Percentiles rank a stretch among this genome's conserved stretches.
Evolutionary conservation across 345 rosid species (phyloP).

Genomic region (Gynandropsis gynandra): DNA sequence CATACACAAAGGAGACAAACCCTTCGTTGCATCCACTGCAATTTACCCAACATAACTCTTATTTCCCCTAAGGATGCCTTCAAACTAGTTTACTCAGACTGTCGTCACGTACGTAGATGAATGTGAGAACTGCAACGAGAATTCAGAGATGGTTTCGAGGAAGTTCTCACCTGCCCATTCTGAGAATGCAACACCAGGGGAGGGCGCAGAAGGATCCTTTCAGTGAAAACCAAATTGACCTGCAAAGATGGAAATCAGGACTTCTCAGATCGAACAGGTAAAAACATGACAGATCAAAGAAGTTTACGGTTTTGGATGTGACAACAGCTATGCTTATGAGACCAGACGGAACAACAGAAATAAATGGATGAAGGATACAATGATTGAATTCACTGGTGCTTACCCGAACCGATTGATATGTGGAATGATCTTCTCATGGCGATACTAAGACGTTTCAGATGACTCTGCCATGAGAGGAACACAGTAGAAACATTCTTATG

Average conservation of each 20-base stretch:
- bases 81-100: conserved; percentile 39
- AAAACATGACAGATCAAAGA: conserved; percentile 25
- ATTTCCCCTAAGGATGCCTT: conserved; percentile 34
- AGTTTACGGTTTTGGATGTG: conserved; percentile 47
- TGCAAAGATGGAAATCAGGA: conserved; percentile 39
- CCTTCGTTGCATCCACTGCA: conserved; percentile 61
- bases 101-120: conserved; percentile 36
- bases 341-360: conserved; percentile 84
- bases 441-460: conserved; percentile 26
- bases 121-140: conserved; percentile 31
- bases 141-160: conserved; percentile 40
- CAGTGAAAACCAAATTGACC: conserved; percentile 19
- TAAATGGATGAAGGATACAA: conserved; percentile 74
- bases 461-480: conserved; percentile 13
- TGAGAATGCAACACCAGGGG: conserved; percentile 72
- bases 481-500: conserved; percentile 9
- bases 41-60: conserved; percentile 39
- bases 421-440: conserved; percentile 74
- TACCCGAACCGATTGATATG: conserved; percentile 72
- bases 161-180: conserved; percentile 86
- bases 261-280: conserved; percentile 47
- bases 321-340: conserved; percentile 67
- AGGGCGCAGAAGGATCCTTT: conserved; percentile 51
- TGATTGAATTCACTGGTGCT: conserved; percentile 86
- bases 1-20: conserved; percentile 33